Percentiles rank a stretch among this genome's conserved stretches.
These are phyloP conservation scores for Hortiboletus campestris DNA, from an alignment of 768 basidiomycete genomes.

Conservation along the genomic window DNA sequence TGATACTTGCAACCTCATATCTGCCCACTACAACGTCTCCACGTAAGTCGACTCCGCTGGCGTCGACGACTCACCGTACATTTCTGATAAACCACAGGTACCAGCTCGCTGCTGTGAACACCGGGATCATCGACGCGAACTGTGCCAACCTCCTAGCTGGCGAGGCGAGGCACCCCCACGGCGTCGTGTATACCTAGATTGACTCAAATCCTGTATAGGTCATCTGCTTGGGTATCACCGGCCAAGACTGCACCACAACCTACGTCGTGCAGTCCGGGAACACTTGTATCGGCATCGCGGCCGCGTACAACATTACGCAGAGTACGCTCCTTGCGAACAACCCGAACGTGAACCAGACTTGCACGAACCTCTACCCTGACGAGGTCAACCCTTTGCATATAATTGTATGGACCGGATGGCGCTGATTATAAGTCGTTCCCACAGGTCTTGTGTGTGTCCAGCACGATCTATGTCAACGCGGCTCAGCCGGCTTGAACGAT, in stretches of 20 bases:
- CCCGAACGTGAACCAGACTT: slow-evolving; percentile 53
- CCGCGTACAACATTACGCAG: slow-evolving; percentile 40
- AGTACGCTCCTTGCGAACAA: slow-evolving; percentile 58
- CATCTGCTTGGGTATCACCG: slow-evolving; percentile 56
- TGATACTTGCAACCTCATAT: slow-evolving; percentile 69
- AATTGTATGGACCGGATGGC: neutral
- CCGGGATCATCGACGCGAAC: slow-evolving; percentile 43
- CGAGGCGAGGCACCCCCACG: slow-evolving; percentile 34
- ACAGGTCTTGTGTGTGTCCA: slow-evolving; percentile 29
- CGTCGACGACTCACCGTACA: neutral
- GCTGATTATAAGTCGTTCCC: neutral
- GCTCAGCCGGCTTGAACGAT: slow-evolving; percentile 7
- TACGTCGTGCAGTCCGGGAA: slow-evolving; percentile 49
- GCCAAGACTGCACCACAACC: slow-evolving; percentile 56
- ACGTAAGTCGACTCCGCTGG: slow-evolving; percentile 41
- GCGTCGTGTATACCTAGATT: neutral
- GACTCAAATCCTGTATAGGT: slow-evolving; percentile 21
- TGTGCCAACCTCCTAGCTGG: slow-evolving; percentile 59
- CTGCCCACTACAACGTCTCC: slow-evolving; percentile 55
- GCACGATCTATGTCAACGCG: slow-evolving; percentile 23
- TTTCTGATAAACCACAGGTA: slow-evolving; percentile 33
- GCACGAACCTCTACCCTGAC: slow-evolving; percentile 55
- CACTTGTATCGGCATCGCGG: slow-evolving; percentile 46
- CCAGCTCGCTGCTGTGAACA: slow-evolving; percentile 57
- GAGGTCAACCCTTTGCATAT: slow-evolving; percentile 42